These are phyloP conservation scores for Dictyostelium discoideum DNA, from an alignment of 78 protist genomes.

Conservation along the genomic window DNA sequence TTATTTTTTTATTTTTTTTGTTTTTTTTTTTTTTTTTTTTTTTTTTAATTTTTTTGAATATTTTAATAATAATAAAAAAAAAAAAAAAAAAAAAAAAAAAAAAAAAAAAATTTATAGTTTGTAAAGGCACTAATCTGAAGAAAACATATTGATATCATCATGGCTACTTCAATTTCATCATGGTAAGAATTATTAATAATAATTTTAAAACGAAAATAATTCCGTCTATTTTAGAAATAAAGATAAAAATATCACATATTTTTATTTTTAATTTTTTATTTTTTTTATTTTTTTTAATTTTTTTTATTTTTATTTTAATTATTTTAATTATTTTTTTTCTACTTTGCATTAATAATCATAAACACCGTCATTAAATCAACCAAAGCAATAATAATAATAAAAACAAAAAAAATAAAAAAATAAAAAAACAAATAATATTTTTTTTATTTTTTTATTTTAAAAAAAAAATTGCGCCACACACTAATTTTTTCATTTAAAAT, in stretches of 20 bases:
- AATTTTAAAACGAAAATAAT: not conserved
- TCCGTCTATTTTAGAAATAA: not conserved
- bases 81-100: not conserved
- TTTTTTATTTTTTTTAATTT: not conserved
- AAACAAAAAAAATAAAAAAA: too few relatives aligned
- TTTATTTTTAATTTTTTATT: not conserved
- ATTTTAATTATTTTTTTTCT: too few relatives aligned
- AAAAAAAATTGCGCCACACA: not conserved
- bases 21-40: not conserved
- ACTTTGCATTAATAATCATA: too few relatives aligned
- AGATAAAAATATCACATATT: not conserved
- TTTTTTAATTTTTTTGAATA: not conserved
- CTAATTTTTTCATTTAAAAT: not conserved
- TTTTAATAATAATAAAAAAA: not conserved
- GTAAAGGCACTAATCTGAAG: not conserved
- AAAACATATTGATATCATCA: not conserved
- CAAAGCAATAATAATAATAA: too few relatives aligned
- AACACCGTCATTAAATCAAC: too few relatives aligned
- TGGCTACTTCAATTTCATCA: constrained; percentile 30
- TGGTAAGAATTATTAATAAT: not conserved
- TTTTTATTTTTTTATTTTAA: not conserved
- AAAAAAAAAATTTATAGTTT: not conserved
- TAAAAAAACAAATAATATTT: too few relatives aligned
- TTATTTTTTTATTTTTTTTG: not conserved
- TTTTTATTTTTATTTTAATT: not conserved